Conservation (phyloP, 768 basidiomycete species). For the Guyanaporus albipodus region DNA sequence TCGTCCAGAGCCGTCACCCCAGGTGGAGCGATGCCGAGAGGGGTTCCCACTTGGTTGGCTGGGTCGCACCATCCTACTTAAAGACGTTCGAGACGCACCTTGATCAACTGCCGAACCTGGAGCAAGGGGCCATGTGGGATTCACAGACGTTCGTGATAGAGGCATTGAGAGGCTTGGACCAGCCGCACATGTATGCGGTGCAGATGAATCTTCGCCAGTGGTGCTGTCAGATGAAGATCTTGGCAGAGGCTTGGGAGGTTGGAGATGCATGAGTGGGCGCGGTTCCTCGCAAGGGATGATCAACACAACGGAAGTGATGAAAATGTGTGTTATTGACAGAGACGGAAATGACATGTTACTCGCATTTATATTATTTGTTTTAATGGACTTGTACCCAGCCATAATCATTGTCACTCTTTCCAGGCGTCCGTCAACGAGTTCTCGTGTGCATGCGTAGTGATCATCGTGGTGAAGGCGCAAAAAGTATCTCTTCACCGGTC, state of each 20-base stretch:
- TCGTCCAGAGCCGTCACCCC: conserved; percentile 1
- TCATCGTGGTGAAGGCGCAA: too few species aligned
- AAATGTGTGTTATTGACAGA: too few species aligned
- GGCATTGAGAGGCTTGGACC: conserved; percentile 1
- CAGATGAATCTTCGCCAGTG: conserved; percentile 4
- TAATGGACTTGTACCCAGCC: too few species aligned
- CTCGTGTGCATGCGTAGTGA: too few species aligned
- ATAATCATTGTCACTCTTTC: too few species aligned
- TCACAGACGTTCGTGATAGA: conserved; percentile 9
- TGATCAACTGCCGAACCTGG: neutral
- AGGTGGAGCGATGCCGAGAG: conserved; percentile 4
- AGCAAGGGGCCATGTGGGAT: conserved; percentile 3
- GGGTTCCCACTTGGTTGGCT: conserved; percentile 1
- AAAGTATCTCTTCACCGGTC: too few species aligned
- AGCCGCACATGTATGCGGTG: conserved; percentile 7
- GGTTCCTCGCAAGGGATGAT: too few species aligned
- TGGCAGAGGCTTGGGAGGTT: neutral
- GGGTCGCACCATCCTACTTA: neutral
- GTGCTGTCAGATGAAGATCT: conserved; percentile 4
- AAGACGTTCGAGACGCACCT: conserved; percentile 3
- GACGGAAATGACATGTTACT: too few species aligned
- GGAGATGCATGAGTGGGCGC: too few species aligned
- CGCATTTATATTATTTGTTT: too few species aligned
- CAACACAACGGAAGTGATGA: too few species aligned
- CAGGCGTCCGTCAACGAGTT: too few species aligned